These are phyloP conservation scores for Myriosclerotinia duriaeana DNA, from an alignment of 2,329 filamentous ascomycete genomes.

Conservation along the genomic window DNA sequence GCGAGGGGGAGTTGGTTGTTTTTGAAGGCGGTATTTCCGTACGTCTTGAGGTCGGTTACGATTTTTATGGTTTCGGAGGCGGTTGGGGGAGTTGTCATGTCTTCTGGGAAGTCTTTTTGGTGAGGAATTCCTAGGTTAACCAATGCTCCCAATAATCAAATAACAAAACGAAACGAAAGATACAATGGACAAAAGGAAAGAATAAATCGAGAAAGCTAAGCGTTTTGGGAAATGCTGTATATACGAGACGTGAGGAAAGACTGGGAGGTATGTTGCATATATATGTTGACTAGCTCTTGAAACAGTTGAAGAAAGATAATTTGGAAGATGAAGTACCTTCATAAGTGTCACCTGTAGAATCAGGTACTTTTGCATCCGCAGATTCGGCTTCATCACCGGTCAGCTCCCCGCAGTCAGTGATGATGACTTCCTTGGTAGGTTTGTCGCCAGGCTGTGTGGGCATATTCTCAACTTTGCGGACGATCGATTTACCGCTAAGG, in stretches of 20 bases:
- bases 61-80: conserved; percentile 73
- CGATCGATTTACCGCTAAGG: conserved; percentile 84
- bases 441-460: conserved; percentile 74
- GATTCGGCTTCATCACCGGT: conserved; percentile 66
- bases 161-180: neutral
- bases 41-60: conserved; percentile 81
- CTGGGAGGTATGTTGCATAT: neutral
- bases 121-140: conserved; percentile 3
- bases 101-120: conserved; percentile 76
- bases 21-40: conserved; percentile 93
- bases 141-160: conserved; percentile 8
- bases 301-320: conserved; percentile 18
- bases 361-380: conserved; percentile 67
- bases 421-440: conserved; percentile 69
- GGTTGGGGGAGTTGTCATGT: conserved; percentile 61
- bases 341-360: conserved; percentile 84
- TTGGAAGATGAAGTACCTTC: conserved; percentile 48
- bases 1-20: conserved; percentile 65
- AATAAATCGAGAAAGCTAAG: neutral
- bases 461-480: conserved; percentile 87
- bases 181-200: neutral
- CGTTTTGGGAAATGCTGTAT: neutral
- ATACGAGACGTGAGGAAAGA: neutral
- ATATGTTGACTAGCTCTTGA: conserved; percentile 18
- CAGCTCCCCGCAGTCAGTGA: conserved; percentile 84